Conservation (phyloP, 495 filamentous ascomycete species). For the Xylaria grammica region DNA sequence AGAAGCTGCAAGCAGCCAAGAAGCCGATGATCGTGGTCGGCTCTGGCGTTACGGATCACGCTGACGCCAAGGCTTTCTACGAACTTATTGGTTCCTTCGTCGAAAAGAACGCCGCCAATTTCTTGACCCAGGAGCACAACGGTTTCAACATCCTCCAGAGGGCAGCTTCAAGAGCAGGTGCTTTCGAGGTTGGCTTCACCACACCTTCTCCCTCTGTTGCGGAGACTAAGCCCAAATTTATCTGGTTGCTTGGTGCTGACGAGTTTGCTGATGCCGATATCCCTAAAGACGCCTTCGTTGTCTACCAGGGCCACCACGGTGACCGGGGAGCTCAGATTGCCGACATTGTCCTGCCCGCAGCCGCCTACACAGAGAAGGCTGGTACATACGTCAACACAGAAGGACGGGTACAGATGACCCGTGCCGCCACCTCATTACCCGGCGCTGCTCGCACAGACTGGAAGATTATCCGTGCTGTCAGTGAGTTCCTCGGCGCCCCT, state of each 20-base stretch:
- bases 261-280: slow-evolving; percentile 81
- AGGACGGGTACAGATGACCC: slow-evolving; percentile 89
- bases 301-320: slow-evolving; percentile 98
- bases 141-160: slow-evolving; percentile 96
- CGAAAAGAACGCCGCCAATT: slow-evolving; percentile 87
- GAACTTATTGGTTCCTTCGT: slow-evolving; percentile 87
- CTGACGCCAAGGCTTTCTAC: slow-evolving; percentile 89
- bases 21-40: slow-evolving; percentile 95
- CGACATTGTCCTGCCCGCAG: slow-evolving; percentile 91
- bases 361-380: slow-evolving; percentile 96
- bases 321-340: slow-evolving; percentile 91
- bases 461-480: slow-evolving; percentile 94
- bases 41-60: slow-evolving; percentile 84
- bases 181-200: slow-evolving; percentile 94
- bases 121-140: slow-evolving; percentile 90
- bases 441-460: slow-evolving; percentile 94
- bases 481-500: slow-evolving; percentile 86
- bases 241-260: slow-evolving; percentile 97
- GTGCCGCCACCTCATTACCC: slow-evolving; percentile 81
- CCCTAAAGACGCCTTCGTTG: slow-evolving; percentile 91
- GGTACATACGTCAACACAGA: slow-evolving; percentile 98
- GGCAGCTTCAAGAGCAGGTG: slow-evolving; percentile 86
- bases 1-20: slow-evolving; percentile 87
- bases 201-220: slow-evolving; percentile 78
- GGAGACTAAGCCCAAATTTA: slow-evolving; percentile 83